Evolutionary conservation across 768 basidiomycete genomes (phyloP).

Genomic region (Leucogyrophana mollusca): DNA sequence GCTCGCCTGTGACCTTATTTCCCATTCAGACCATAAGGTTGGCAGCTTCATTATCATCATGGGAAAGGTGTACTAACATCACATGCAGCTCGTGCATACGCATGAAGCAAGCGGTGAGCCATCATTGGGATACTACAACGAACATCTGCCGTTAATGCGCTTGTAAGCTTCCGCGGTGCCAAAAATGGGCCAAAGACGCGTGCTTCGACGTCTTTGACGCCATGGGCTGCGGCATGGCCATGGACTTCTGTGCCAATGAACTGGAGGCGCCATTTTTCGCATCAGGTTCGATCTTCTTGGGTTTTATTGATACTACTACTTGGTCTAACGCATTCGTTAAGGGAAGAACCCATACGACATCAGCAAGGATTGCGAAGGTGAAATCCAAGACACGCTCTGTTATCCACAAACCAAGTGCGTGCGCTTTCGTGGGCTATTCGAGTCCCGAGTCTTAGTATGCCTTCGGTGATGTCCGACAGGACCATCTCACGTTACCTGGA

Average conservation of each 20-base stretch:
- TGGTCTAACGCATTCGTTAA: constrained; percentile 9
- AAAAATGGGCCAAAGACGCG: constrained; percentile 49
- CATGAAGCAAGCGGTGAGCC: constrained; percentile 41
- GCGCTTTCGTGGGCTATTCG: no score
- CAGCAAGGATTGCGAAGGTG: constrained; percentile 55
- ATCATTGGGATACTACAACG: background rate
- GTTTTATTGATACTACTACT: background rate
- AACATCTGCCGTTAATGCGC: background rate
- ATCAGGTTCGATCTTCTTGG: constrained; percentile 16
- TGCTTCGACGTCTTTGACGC: constrained; percentile 71
- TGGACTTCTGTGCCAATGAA: constrained; percentile 61
- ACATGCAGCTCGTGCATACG: constrained; percentile 34
- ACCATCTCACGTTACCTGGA: constrained; percentile 62
- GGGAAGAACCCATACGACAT: constrained; percentile 69
- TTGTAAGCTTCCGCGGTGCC: constrained; percentile 66
- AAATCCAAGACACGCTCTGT: constrained; percentile 48
- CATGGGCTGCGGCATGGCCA: constrained; percentile 67
- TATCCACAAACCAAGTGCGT: constrained; percentile 53
- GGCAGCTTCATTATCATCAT: constrained; percentile 1
- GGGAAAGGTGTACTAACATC: constrained; percentile 1
- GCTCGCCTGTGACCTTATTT: constrained; percentile 47
- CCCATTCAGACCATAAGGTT: constrained; percentile 49
- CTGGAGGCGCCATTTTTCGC: constrained; percentile 23
- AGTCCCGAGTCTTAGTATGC: background rate
- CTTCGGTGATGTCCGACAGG: constrained; percentile 30